Conservation (phyloP, 2,329 filamentous ascomycete genomes). For the Fusarium sp. region DNA sequence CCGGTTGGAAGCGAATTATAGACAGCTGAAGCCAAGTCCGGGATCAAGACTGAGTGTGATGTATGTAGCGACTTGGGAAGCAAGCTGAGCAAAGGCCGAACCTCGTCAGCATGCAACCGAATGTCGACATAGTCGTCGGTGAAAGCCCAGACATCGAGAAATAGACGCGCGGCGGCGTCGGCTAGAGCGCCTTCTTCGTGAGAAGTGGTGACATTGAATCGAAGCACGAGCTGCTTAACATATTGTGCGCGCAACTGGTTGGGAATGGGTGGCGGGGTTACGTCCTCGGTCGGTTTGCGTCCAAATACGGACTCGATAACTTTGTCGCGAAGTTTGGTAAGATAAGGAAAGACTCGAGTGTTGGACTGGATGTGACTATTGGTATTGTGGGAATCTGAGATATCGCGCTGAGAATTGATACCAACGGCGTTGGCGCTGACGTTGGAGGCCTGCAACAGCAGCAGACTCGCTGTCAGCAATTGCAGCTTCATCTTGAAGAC, state of each 20-base stretch:
- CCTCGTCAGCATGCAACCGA: slow-evolving; percentile 77
- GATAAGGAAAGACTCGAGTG: slow-evolving; percentile 57
- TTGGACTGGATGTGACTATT: slow-evolving; percentile 23
- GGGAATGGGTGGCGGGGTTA: slow-evolving; percentile 40
- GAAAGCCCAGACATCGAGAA: slow-evolving; percentile 92
- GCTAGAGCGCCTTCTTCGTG: slow-evolving; percentile 77
- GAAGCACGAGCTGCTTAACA: slow-evolving; percentile 84
- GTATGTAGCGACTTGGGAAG: slow-evolving; percentile 79
- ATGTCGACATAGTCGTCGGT: slow-evolving; percentile 87
- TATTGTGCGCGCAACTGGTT: slow-evolving; percentile 64
- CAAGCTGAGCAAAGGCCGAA: slow-evolving; percentile 81
- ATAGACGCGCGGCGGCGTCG: slow-evolving; percentile 78
- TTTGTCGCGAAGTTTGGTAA: slow-evolving; percentile 63
- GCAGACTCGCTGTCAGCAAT: slow-evolving; percentile 39
- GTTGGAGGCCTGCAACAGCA: slow-evolving; percentile 44
- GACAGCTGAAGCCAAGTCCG: slow-evolving; percentile 81
- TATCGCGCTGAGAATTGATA: slow-evolving; percentile 43
- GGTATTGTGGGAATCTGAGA: slow-evolving; percentile 29
- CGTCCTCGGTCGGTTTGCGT: slow-evolving; percentile 51
- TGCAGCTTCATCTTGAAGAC: slow-evolving; percentile 43
- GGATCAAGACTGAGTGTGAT: slow-evolving; percentile 79
- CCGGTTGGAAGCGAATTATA: slow-evolving; percentile 61
- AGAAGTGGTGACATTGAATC: slow-evolving; percentile 80
- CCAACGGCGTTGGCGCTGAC: slow-evolving; percentile 45
- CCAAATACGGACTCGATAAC: slow-evolving; percentile 64